Percentiles rank a stretch among this genome's conserved stretches.
These are phyloP conservation scores for Lentinula sp. DNA, from an alignment of 768 basidiomycete species.

Conservation along the genomic window DNA sequence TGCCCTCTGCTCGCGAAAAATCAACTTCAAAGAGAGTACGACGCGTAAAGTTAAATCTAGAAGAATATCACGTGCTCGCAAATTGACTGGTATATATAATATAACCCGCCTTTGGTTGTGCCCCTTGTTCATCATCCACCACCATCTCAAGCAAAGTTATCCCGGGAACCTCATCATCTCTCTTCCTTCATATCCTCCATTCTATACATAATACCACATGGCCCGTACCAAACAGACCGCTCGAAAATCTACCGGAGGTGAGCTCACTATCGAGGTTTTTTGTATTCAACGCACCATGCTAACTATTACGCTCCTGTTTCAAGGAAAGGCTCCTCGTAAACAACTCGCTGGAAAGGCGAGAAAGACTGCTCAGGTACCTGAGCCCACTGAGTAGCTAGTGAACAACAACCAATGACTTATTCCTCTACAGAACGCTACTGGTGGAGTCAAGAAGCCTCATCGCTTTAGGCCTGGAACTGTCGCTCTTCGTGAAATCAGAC, in stretches of 20 bases:
- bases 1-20: too few species aligned
- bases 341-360: constrained; percentile 57
- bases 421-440: constrained; percentile 35
- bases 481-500: constrained; percentile 70
- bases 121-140: constrained; percentile 17
- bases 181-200: constrained; percentile 3
- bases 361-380: constrained; percentile 44
- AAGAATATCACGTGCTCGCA: background rate
- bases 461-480: constrained; percentile 76
- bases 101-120: constrained; percentile 17
- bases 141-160: constrained; percentile 12
- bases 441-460: constrained; percentile 80
- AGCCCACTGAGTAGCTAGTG: background rate
- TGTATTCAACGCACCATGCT: background rate
- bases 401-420: constrained; percentile 4
- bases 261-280: constrained; percentile 8
- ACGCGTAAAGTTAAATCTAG: background rate
- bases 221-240: constrained; percentile 75
- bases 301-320: background rate
- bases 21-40: background rate
- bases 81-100: constrained; percentile 5
- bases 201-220: constrained; percentile 30
- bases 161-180: background rate
- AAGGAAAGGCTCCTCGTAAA: constrained; percentile 57
- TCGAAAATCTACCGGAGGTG: constrained; percentile 73